Base-by-base conservation (phyloP, 805 yeast genomes). In the Lipomyces yamanashiensis region DNA sequence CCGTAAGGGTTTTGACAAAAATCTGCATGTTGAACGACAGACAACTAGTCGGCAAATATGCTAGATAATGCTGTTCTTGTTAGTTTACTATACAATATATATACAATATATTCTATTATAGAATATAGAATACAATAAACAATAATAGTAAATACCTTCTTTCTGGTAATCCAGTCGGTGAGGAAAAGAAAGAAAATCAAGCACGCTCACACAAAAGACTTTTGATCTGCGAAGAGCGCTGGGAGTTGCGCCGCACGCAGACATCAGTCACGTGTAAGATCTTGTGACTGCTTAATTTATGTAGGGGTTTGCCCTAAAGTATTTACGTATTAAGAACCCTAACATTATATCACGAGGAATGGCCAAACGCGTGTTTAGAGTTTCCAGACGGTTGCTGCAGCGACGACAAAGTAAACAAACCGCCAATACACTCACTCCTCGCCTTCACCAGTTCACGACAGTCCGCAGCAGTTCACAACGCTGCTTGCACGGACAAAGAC, bases 1-100 rank as follows among this genome's bases (percentile, higher is more conserved):
- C 98, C 76, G 98, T 92, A 81, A 95, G 87, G 85, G 99, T 93
- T 85, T 93, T 95, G 84, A 95, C 98, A 85, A 95, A 95, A 85
- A 93, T 92, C 86, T 78, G 80, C 80, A 77, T 78, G 59, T 62
- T 71, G 70, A 57, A 44, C 63, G 56, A 56, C 71, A 54, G 64
- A 68, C 72, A 74, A 74, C 71, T 74, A 73, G 79, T 76, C 78
- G 69, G 78, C 78, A 76, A 73, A 60, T 67, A 64, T 62, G 70
- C 73, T 67, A 51, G 63, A 62, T 51, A 64, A 53, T 53, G 57
- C 57, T 53, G 19, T 15, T 41, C 36, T 13, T 41, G 28, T 44
- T 39, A 41, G 15, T 19, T 15, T 19, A 7, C n/a, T 43, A 34
- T 41, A 37, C n/a, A 39, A 28, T n/a, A 21, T n/a, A 28, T n/a